Conservation (phyloP, 768 basidiomycete species). For the Neoboletus magnificus region DNA sequence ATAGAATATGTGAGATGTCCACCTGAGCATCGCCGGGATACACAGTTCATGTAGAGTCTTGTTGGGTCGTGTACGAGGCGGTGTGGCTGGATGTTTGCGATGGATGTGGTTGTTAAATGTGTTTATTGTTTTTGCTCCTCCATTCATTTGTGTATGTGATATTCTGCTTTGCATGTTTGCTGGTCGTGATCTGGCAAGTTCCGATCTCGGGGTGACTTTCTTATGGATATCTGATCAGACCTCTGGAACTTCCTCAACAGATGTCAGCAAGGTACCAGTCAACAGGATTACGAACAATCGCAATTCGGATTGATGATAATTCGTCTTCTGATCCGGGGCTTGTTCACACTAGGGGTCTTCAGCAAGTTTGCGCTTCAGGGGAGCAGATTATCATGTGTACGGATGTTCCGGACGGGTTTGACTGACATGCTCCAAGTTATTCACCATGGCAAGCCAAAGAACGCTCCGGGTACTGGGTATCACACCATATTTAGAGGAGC, state of each 20-base stretch:
- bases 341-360: neutral
- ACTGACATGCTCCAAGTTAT: neutral
- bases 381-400: neutral
- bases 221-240: no score
- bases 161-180: neutral
- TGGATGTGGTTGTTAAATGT: neutral
- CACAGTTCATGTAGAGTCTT: neutral
- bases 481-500: conserved; percentile 1
- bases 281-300: neutral
- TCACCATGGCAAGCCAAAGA: neutral
- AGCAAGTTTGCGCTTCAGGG: neutral
- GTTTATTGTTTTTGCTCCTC: neutral
- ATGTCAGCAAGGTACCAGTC: no score
- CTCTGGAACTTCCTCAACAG: no score
- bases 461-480: neutral
- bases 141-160: conserved; percentile 3
- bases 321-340: neutral
- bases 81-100: neutral
- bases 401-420: neutral
- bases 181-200: neutral
- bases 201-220: no score
- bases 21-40: neutral
- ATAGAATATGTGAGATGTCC: conserved; percentile 1
- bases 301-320: neutral
- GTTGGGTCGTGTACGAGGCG: conserved; percentile 1